These are phyloP conservation scores for Leccinellum luteum DNA, from an alignment of 768 basidiomycete genomes.

Conservation along the genomic window DNA sequence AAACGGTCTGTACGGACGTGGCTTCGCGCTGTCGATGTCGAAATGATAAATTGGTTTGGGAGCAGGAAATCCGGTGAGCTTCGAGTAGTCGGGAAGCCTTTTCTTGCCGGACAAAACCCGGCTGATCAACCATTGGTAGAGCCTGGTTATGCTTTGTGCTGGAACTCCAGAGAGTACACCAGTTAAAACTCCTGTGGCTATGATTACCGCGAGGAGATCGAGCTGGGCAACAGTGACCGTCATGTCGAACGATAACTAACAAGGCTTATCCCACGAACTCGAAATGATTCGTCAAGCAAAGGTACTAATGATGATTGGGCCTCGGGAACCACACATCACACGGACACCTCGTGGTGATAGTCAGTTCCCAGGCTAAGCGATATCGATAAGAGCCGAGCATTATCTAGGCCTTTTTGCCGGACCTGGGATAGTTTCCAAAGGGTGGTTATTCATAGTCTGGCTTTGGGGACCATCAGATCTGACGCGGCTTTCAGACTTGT, in stretches of 20 bases:
- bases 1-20: conserved; percentile 55
- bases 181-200: conserved; percentile 2
- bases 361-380: not conserved
- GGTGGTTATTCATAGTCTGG: conserved; percentile 43
- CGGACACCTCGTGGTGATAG: not conserved
- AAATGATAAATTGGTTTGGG: conserved; percentile 44
- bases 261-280: not conserved
- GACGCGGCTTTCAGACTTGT: conserved; percentile 48
- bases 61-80: conserved; percentile 42
- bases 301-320: no score
- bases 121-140: conserved; percentile 8
- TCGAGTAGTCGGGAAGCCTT: conserved; percentile 38
- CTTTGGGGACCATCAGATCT: conserved; percentile 39
- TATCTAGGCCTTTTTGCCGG: not conserved
- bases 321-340: not conserved
- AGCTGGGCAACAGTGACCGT: conserved; percentile 10
- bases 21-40: conserved; percentile 39
- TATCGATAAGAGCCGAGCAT: not conserved
- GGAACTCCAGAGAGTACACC: not conserved
- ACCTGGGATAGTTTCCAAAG: not conserved
- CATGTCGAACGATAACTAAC: not conserved
- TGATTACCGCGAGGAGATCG: not conserved
- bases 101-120: conserved; percentile 4
- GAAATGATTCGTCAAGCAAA: not conserved
- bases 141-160: not conserved